Percentiles rank a stretch among this genome's conserved stretches.
These are phyloP conservation scores for Lecanoromycetidae sp. DNA, from an alignment of 2,329 filamentous ascomycete genomes.

Conservation along the genomic window DNA sequence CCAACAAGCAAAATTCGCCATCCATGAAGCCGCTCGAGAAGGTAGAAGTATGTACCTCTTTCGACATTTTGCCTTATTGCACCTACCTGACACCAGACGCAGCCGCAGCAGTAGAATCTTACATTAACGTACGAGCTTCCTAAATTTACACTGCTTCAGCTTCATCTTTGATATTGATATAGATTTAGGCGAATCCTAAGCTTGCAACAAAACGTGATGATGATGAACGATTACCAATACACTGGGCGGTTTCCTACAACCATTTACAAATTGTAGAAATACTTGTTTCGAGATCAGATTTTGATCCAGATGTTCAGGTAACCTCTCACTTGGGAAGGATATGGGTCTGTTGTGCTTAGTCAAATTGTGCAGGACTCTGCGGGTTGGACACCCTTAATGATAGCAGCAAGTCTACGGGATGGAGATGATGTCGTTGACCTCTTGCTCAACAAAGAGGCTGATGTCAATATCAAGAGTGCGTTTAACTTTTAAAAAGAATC, in stretches of 20 bases:
- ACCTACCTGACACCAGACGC: conserved; percentile 20
- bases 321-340: not conserved
- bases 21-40: conserved; percentile 78
- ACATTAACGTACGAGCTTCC: conserved; percentile 49
- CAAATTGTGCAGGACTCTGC: conserved; percentile 30
- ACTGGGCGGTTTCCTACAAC: conserved; percentile 88
- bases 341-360: not conserved
- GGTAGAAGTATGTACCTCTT: conserved; percentile 53
- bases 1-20: conserved; percentile 56
- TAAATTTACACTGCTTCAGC: not conserved
- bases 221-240: conserved; percentile 79
- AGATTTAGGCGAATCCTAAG: conserved; percentile 59
- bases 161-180: not conserved
- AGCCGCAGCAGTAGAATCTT: conserved; percentile 62
- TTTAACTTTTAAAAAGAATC: conserved; percentile 43
- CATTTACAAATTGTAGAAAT: conserved; percentile 61
- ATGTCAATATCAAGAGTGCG: conserved; percentile 25
- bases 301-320: conserved; percentile 74
- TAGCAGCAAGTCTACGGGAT: conserved; percentile 36
- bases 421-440: conserved; percentile 35
- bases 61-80: conserved; percentile 4
- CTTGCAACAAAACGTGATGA: conserved; percentile 63
- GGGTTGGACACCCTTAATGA: conserved; percentile 41
- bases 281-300: conserved; percentile 56
- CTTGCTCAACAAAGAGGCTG: conserved; percentile 35